A percentile compares a stretch with the other conserved stretches of the same genome.
Evolutionary conservation across 2,329 filamentous ascomycete species (phyloP).

Genomic region (Rugonectria rugulosa): DNA sequence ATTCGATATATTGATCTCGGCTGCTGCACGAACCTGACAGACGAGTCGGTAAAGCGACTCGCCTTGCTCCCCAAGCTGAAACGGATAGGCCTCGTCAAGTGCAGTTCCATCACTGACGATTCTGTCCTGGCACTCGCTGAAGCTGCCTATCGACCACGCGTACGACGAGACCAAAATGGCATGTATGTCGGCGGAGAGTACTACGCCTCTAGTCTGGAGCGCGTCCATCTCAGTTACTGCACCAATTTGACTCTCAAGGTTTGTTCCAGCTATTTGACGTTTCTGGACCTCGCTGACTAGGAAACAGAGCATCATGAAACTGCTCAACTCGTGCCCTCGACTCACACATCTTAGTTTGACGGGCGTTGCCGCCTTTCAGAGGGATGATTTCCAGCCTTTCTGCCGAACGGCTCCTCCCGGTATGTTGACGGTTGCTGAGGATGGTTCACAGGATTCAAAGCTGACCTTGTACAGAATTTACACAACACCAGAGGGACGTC

Average conservation of each 20-base stretch:
- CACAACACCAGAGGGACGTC: constrained; percentile 90
- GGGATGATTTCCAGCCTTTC: constrained; percentile 82
- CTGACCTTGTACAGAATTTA: constrained; percentile 74
- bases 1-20: constrained; percentile 98
- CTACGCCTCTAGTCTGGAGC: constrained; percentile 75
- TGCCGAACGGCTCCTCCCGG: constrained; percentile 84
- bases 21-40: constrained; percentile 90
- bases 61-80: constrained; percentile 91
- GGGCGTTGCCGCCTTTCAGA: constrained; percentile 88
- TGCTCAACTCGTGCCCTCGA: constrained; percentile 90
- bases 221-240: constrained; percentile 97
- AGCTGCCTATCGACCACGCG: constrained; percentile 63
- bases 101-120: constrained; percentile 84
- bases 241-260: constrained; percentile 83
- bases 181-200: constrained; percentile 59
- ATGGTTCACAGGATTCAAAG: neutral
- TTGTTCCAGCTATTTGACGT: constrained; percentile 25
- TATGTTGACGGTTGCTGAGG: constrained; percentile 49
- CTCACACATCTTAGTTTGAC: constrained; percentile 95
- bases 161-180: constrained; percentile 57
- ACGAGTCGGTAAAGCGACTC: constrained; percentile 83
- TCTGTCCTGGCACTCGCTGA: constrained; percentile 87
- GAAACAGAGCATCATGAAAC: constrained; percentile 80
- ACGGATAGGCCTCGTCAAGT: constrained; percentile 95
- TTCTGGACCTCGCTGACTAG: constrained; percentile 24